Evolutionary conservation across 2,329 filamentous ascomycete species (phyloP).

Genomic region (Thermothelomyces thermophilus): DNA sequence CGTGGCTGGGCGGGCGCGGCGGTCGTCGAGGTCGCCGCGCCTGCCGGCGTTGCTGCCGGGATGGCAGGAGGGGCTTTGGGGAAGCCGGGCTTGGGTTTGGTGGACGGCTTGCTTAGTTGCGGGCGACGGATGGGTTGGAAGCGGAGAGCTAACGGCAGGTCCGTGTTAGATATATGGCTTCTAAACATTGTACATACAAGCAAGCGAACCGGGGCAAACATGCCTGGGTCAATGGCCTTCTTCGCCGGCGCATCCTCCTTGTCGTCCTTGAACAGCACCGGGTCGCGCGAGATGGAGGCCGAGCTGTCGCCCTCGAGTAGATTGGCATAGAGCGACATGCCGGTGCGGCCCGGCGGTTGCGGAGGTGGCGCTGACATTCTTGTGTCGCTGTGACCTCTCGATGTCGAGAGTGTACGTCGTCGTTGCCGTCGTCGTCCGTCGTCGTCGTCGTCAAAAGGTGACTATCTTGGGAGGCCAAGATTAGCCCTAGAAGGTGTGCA

Average conservation of each 20-base stretch:
- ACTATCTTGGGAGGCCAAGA: not conserved
- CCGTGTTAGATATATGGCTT: not conserved
- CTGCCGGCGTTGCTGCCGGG: conserved; percentile 26
- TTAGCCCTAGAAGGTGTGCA: conserved; percentile 19
- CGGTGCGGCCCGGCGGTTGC: conserved; percentile 29
- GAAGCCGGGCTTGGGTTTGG: conserved; percentile 56
- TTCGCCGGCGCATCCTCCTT: conserved; percentile 48
- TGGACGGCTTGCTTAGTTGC: conserved; percentile 52
- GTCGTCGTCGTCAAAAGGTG: not conserved
- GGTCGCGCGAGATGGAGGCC: conserved; percentile 69
- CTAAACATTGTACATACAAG: not conserved
- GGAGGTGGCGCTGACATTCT: conserved; percentile 18
- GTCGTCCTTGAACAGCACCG: conserved; percentile 62
- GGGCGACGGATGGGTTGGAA: conserved; percentile 84
- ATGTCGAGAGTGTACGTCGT: not conserved
- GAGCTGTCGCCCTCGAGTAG: conserved; percentile 55
- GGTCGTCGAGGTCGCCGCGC: conserved; percentile 26
- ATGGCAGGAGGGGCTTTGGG: conserved; percentile 35
- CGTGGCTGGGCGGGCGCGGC: conserved; percentile 46
- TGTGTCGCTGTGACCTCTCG: not conserved
- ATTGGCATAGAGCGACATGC: conserved; percentile 77
- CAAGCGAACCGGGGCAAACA: not conserved
- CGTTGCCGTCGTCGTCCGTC: no score
- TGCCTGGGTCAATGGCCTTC: conserved; percentile 47
- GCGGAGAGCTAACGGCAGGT: conserved; percentile 55